A percentile compares a stretch with the other conserved stretches of the same genome.
Conservation (phyloP, 179 eudicot species). For the Monotropa hypopitys region DNA sequence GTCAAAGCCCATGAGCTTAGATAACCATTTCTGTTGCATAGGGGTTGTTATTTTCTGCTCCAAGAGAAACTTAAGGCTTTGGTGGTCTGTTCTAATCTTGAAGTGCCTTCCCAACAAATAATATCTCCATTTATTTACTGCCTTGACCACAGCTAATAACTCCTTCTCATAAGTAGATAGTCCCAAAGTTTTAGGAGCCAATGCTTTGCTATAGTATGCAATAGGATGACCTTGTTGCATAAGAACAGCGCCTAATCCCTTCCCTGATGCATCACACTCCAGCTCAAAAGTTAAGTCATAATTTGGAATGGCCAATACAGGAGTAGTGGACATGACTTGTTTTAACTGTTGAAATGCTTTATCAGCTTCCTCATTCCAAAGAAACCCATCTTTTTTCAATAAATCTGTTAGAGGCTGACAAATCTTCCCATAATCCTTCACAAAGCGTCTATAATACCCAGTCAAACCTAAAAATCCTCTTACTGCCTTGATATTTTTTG, state of each 20-base stretch:
- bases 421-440: background rate
- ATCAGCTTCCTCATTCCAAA: background rate
- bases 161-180: slow-evolving; percentile 6
- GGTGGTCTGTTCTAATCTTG: background rate
- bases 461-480: background rate
- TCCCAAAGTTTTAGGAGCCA: background rate
- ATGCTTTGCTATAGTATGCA: background rate
- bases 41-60: background rate
- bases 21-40: background rate
- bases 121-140: background rate
- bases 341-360: background rate
- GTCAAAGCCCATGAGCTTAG: background rate
- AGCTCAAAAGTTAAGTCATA: background rate
- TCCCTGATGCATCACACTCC: background rate
- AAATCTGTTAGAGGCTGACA: background rate
- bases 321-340: background rate
- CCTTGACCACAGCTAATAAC: background rate
- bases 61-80: background rate
- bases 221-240: background rate
- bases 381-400: background rate
- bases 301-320: background rate
- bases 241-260: background rate
- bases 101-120: background rate
- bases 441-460: background rate
- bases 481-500: background rate